Evolutionary conservation across 179 eudicot species (phyloP).

Genomic region (Silene noctiflora): DNA sequence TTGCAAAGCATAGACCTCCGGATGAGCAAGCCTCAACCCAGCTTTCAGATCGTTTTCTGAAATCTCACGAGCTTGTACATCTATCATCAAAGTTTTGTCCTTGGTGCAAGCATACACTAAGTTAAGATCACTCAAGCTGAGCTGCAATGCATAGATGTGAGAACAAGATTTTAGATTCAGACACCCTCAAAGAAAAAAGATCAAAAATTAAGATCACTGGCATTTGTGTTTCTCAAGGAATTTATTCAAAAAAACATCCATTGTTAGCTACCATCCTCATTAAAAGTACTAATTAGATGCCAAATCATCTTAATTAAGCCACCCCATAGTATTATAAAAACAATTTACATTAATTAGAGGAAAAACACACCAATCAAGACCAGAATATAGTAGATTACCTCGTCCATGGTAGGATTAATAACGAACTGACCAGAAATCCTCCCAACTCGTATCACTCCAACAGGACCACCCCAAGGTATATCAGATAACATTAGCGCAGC

Average conservation of each 20-base stretch:
- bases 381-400: slow-evolving; percentile 41
- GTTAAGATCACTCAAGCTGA: slow-evolving; percentile 84
- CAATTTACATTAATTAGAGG: neutral
- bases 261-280: neutral
- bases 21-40: slow-evolving; percentile 91
- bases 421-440: slow-evolving; percentile 70
- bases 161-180: slow-evolving; percentile 1
- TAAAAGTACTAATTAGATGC: neutral
- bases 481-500: slow-evolving; percentile 96
- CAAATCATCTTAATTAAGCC: neutral
- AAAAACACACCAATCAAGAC: neutral
- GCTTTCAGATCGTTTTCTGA: slow-evolving; percentile 84
- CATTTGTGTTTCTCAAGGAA: neutral
- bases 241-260: neutral
- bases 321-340: neutral
- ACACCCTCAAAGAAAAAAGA: neutral
- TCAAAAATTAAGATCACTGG: neutral
- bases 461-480: slow-evolving; percentile 96
- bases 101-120: slow-evolving; percentile 94
- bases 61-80: slow-evolving; percentile 91
- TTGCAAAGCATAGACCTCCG: slow-evolving; percentile 52
- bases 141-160: slow-evolving; percentile 48
- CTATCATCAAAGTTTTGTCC: slow-evolving; percentile 95
- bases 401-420: slow-evolving; percentile 94
- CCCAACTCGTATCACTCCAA: slow-evolving; percentile 88